These are phyloP conservation scores for Fusarium pseudoanthophilum DNA, from an alignment of 2,329 filamentous ascomycete species.

Conservation along the genomic window DNA sequence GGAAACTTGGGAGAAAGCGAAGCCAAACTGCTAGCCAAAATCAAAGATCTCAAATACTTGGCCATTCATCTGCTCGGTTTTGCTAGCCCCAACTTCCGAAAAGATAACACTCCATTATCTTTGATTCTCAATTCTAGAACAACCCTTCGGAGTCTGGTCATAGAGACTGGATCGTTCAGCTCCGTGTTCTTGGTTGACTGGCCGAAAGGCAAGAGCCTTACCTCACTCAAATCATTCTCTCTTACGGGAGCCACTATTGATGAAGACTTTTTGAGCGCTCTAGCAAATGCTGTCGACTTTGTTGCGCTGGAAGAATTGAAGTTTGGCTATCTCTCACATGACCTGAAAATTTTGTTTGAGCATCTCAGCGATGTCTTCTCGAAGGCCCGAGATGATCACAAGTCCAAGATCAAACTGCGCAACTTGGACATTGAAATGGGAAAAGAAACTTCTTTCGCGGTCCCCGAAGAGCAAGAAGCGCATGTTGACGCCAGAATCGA, in stretches of 20 bases:
- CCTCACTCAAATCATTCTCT: slow-evolving; percentile 14
- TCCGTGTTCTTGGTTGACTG: not conserved
- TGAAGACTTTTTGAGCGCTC: not conserved
- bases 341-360: not conserved
- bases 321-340: not conserved
- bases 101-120: not conserved
- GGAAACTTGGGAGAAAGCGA: not conserved
- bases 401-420: not conserved
- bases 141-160: slow-evolving; percentile 17
- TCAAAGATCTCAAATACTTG: slow-evolving; percentile 33
- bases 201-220: not conserved
- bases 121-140: slow-evolving; percentile 29
- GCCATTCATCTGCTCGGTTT: not conserved
- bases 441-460: not conserved
- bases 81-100: not conserved
- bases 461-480: not conserved
- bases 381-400: not conserved
- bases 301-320: slow-evolving; percentile 6
- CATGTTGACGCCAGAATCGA: not conserved
- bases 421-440: not conserved
- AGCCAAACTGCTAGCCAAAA: not conserved
- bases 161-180: not conserved
- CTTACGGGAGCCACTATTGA: not conserved
- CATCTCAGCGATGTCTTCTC: not conserved
- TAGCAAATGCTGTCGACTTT: slow-evolving; percentile 27